A percentile compares a stretch with the other conserved stretches of the same genome.
phyloP scores from a whole-genome alignment of 768 basidiomycete species.

The Calocera cornea region DNA sequence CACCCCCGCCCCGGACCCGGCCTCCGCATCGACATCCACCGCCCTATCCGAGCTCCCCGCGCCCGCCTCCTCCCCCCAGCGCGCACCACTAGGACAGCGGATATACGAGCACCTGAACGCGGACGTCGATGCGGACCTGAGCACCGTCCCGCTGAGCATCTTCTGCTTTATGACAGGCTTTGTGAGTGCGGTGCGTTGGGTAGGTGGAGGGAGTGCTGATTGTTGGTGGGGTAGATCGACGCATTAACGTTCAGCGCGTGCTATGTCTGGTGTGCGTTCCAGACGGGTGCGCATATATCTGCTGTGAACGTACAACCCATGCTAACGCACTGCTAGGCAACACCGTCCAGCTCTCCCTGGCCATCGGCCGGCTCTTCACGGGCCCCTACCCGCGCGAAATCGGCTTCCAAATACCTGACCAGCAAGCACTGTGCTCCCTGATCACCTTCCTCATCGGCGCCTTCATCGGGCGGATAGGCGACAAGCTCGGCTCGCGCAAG shows the following conservation, averaged over 20 bases:
- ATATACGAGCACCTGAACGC: conserved; percentile 1
- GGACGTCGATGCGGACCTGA: conserved; percentile 10
- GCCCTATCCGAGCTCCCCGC: background rate
- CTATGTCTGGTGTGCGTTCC: conserved; percentile 77
- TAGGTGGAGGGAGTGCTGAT: background rate
- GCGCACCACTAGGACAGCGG: background rate
- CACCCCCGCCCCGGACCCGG: background rate
- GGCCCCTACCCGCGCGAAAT: conserved; percentile 30
- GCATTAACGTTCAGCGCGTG: conserved; percentile 62
- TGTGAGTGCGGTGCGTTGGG: background rate
- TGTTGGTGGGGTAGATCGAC: conserved; percentile 24
- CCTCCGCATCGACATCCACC: background rate
- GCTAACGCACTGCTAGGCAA: conserved; percentile 18
- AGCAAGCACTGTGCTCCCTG: conserved; percentile 70
- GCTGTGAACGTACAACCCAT: conserved; percentile 11
- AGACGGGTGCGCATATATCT: conserved; percentile 70
- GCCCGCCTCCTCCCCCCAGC: background rate
- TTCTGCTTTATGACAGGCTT: conserved; percentile 19
- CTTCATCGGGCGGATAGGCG: conserved; percentile 73
- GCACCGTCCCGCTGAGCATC: conserved; percentile 8
- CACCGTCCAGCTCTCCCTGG: conserved; percentile 52
- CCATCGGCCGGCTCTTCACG: conserved; percentile 63
- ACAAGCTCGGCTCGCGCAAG: conserved; percentile 57
- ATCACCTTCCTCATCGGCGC: conserved; percentile 64
- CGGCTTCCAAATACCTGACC: conserved; percentile 66